Percentiles rank a stretch among this genome's conserved stretches.
Evolutionary conservation across 2,329 filamentous ascomycete species (phyloP).

Genomic region (Curvularia lunata): DNA sequence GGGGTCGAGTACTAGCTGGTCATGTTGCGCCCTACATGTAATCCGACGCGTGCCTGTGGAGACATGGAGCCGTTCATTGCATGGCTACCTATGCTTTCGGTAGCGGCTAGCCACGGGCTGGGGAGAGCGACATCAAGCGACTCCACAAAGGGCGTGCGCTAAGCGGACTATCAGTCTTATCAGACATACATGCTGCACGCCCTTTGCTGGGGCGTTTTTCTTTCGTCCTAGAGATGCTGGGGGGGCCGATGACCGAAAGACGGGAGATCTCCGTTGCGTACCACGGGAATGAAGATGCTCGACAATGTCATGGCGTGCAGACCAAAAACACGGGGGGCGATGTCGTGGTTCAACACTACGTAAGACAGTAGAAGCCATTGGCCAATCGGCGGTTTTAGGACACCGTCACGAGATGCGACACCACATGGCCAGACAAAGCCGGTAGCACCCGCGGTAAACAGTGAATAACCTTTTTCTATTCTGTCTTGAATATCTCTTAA

Average conservation of each 20-base stretch:
- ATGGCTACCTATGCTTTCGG: constrained; percentile 27
- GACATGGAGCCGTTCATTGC: constrained; percentile 22
- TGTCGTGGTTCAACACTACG: constrained; percentile 21
- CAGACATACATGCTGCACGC: constrained; percentile 13
- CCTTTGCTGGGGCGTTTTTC: constrained; percentile 12
- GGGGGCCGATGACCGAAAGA: background rate
- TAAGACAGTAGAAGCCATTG: constrained; percentile 24
- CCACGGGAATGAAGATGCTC: constrained; percentile 1
- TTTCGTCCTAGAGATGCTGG: background rate
- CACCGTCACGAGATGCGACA: constrained; percentile 17
- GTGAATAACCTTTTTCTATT: constrained; percentile 23
- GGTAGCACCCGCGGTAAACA: constrained; percentile 34
- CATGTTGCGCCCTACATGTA: constrained; percentile 32
- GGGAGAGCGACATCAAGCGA: constrained; percentile 31
- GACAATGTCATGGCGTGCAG: background rate
- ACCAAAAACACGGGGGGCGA: background rate
- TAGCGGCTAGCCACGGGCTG: constrained; percentile 45
- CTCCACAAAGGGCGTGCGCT: constrained; percentile 19
- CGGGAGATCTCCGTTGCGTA: background rate
- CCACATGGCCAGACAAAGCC: constrained; percentile 27
- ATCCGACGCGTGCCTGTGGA: constrained; percentile 23
- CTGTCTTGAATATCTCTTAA: constrained; percentile 5
- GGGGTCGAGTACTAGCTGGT: constrained; percentile 2
- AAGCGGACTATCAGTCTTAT: constrained; percentile 12
- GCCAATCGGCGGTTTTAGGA: constrained; percentile 29